These are phyloP conservation scores for Botryosphaeria dothidea DNA, from an alignment of 2,329 filamentous ascomycete genomes.

Conservation along the genomic window DNA sequence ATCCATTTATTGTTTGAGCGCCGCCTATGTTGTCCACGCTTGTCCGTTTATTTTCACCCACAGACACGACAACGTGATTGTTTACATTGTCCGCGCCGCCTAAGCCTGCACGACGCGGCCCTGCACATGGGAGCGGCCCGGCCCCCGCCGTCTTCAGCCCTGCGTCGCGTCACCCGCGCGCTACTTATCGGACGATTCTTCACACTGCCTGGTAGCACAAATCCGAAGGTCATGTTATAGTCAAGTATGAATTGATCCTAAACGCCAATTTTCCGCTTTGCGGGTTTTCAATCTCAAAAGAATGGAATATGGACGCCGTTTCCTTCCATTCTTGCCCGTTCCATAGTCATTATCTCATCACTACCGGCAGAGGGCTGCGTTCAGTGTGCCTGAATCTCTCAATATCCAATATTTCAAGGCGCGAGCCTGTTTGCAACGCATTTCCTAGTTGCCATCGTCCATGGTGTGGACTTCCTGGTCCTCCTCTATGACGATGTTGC, in stretches of 20 bases:
- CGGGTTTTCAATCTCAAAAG: neutral
- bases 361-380: no score
- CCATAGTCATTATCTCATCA: neutral
- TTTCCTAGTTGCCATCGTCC: neutral
- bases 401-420: neutral
- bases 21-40: neutral
- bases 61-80: neutral
- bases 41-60: neutral
- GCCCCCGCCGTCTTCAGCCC: conserved; percentile 4
- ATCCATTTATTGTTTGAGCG: neutral
- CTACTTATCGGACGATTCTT: conserved; percentile 6
- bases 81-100: neutral
- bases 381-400: neutral
- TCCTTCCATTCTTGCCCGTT: neutral
- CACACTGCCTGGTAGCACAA: neutral
- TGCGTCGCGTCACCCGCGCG: conserved; percentile 9
- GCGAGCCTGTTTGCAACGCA: neutral
- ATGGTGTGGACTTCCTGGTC: conserved; percentile 62
- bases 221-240: neutral
- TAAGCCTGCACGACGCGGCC: neutral
- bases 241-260: neutral
- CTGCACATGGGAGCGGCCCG: conserved; percentile 8
- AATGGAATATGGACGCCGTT: neutral
- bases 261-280: neutral
- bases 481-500: conserved; percentile 71